Conservation (phyloP, 2,329 filamentous ascomycete species). For the Didymella lethalis region DNA sequence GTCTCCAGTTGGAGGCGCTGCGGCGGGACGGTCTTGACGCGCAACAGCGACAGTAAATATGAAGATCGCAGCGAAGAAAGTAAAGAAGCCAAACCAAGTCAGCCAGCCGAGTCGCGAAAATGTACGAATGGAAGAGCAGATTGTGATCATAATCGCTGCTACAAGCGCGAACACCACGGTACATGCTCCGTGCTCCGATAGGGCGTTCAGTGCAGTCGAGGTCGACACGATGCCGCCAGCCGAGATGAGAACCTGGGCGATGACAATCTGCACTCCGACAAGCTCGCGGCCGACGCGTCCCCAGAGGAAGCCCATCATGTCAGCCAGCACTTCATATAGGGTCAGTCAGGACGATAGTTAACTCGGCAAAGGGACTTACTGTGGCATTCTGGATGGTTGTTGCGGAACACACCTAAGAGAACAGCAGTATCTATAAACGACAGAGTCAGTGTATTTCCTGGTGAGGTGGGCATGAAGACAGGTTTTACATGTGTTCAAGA, state of each 20-base stretch:
- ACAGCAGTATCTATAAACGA: background rate
- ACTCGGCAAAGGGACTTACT: background rate
- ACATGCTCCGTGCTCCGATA: constrained; percentile 1
- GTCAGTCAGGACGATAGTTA: background rate
- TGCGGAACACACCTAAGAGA: background rate
- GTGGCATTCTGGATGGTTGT: constrained; percentile 5
- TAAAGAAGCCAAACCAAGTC: constrained; percentile 7
- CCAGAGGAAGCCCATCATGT: constrained; percentile 7
- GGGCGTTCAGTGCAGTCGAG: constrained; percentile 3
- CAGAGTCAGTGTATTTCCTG: background rate
- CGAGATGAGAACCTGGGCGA: constrained; percentile 7
- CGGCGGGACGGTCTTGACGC: constrained; percentile 2
- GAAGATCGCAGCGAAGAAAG: constrained; percentile 9
- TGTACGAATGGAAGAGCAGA: constrained; percentile 6
- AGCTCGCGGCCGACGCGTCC: constrained; percentile 5
- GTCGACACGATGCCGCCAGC: constrained; percentile 3
- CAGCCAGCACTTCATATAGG: background rate
- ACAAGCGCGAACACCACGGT: constrained; percentile 4
- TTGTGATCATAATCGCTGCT: constrained; percentile 3
- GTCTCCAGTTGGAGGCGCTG: background rate
- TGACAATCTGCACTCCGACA: background rate
- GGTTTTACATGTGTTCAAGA: constrained; percentile 1
- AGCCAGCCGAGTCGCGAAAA: constrained; percentile 6
- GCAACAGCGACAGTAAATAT: constrained; percentile 8
- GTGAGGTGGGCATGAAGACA: background rate